Percentiles rank a stretch among this genome's conserved stretches.
These are phyloP conservation scores for Wickerhamiella domercqiae DNA, from an alignment of 805 yeast genomes.

Conservation along the genomic window DNA sequence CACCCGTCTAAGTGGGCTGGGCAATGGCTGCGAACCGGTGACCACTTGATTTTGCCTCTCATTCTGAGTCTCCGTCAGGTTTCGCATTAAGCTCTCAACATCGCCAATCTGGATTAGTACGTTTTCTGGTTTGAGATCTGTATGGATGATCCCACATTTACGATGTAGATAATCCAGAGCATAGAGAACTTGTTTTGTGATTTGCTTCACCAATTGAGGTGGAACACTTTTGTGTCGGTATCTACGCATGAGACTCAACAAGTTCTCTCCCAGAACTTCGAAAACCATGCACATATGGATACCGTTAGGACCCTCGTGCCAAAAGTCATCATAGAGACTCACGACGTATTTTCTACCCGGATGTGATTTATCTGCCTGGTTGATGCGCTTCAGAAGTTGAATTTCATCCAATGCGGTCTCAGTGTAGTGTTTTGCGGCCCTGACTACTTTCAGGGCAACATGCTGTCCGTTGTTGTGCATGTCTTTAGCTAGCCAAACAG, in stretches of 20 bases:
- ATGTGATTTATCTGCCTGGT: slow-evolving; percentile 48
- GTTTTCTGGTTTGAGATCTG: slow-evolving; percentile 62
- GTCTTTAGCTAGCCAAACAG: slow-evolving; percentile 79
- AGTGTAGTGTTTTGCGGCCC: slow-evolving; percentile 79
- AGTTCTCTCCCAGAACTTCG: slow-evolving; percentile 89
- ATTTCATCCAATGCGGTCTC: slow-evolving; percentile 94
- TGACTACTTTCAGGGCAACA: slow-evolving; percentile 88
- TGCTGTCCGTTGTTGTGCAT: slow-evolving; percentile 41
- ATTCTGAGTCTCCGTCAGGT: slow-evolving; percentile 31
- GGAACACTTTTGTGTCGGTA: slow-evolving; percentile 74
- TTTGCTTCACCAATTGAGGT: slow-evolving; percentile 56
- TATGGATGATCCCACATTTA: slow-evolving; percentile 58
- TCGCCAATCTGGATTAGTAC: slow-evolving; percentile 70
- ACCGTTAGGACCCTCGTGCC: slow-evolving; percentile 83
- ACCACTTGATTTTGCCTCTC: slow-evolving; percentile 27
- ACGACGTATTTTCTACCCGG: slow-evolving; percentile 76
- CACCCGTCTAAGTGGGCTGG: slow-evolving; percentile 67
- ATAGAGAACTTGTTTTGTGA: slow-evolving; percentile 59
- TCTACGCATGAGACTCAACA: slow-evolving; percentile 67
- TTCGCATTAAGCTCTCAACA: slow-evolving; percentile 61
- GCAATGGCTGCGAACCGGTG: slow-evolving; percentile 85
- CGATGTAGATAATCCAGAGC: slow-evolving; percentile 62
- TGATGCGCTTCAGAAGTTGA: slow-evolving; percentile 48
- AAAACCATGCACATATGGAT: slow-evolving; percentile 92
- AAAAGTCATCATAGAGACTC: slow-evolving; percentile 65